Conservation (phyloP, 495 filamentous ascomycete genomes). For the Recurvomyces mirabilis region DNA sequence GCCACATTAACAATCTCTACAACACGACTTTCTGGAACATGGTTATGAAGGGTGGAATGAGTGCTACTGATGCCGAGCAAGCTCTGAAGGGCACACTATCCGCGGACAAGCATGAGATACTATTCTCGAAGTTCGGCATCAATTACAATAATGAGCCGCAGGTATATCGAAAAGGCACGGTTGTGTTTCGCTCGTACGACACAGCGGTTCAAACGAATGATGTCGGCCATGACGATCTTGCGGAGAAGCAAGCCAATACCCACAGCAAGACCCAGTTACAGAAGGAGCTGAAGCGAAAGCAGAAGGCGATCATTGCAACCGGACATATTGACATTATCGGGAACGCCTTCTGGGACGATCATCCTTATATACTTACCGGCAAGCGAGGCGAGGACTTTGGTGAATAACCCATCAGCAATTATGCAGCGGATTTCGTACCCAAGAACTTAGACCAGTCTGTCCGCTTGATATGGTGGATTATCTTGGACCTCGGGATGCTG, state of each 20-base stretch:
- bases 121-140: slow-evolving; percentile 78
- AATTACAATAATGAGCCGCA: slow-evolving; percentile 96
- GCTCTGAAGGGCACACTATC: slow-evolving; percentile 73
- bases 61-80: slow-evolving; percentile 64
- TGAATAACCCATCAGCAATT: background rate
- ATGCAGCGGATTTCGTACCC: background rate
- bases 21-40: slow-evolving; percentile 95
- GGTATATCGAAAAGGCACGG: slow-evolving; percentile 86
- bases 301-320: slow-evolving; percentile 64
- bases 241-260: slow-evolving; percentile 17
- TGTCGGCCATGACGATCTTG: no score
- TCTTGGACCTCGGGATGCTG: background rate
- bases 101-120: slow-evolving; percentile 87
- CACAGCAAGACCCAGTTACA: slow-evolving; percentile 66
- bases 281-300: slow-evolving; percentile 60
- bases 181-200: slow-evolving; percentile 54
- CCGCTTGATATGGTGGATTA: background rate
- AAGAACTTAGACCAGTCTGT: background rate
- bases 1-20: slow-evolving; percentile 96
- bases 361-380: slow-evolving; percentile 76
- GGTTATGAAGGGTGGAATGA: slow-evolving; percentile 64
- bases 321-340: slow-evolving; percentile 89
- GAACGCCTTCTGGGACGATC: slow-evolving; percentile 79
- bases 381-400: slow-evolving; percentile 27
- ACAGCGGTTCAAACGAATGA: background rate